Evolutionary conservation across 75 land plant species (phyloP).

Genomic region (Sequoia sempervirens): DNA sequence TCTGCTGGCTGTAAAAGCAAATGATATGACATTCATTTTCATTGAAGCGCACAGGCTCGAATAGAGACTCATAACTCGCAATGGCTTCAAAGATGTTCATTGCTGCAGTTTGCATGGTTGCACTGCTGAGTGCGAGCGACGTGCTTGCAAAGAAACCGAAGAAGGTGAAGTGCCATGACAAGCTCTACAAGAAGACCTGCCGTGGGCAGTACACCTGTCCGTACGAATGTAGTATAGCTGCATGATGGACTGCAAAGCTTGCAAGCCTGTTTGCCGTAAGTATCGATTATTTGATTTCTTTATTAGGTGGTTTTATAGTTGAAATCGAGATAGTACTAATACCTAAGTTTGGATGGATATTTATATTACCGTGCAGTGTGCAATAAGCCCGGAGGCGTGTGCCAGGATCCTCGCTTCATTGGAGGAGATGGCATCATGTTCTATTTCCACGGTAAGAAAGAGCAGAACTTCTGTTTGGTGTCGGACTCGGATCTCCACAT

Average conservation of each 20-base stretch:
- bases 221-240: neutral
- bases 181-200: neutral
- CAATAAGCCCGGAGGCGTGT: constrained; percentile 8
- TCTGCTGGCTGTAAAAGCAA: too few relatives aligned
- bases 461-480: too few relatives aligned
- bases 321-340: neutral
- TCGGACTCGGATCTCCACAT: too few relatives aligned
- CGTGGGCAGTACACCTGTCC: neutral
- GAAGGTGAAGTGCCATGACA: neutral
- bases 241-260: neutral
- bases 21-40: too few relatives aligned
- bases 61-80: too few relatives aligned
- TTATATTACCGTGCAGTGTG: neutral
- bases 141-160: neutral
- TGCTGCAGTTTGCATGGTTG: neutral
- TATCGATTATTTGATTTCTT: neutral
- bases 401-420: too few relatives aligned
- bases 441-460: too few relatives aligned
- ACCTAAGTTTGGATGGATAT: neutral
- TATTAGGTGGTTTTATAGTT: neutral
- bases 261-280: neutral
- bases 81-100: neutral
- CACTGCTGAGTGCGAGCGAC: neutral
- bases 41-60: too few relatives aligned
- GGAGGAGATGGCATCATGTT: too few relatives aligned